Conservation (phyloP, 2,329 filamentous ascomycete genomes). For the Nigrospora osmanthi region DNA sequence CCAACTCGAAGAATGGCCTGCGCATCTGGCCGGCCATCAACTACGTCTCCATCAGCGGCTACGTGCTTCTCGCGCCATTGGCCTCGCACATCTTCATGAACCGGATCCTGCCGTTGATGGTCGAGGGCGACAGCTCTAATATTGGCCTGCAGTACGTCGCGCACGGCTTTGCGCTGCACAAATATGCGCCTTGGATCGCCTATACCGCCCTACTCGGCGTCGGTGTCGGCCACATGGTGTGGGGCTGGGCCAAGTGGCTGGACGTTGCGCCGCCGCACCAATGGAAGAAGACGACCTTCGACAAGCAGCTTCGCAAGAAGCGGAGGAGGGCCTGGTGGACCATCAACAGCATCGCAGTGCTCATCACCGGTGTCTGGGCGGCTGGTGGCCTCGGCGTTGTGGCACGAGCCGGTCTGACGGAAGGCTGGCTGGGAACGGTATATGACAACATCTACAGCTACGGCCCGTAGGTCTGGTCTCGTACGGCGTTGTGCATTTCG, state of each 20-base stretch:
- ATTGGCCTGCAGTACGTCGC: slow-evolving; percentile 77
- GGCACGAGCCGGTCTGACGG: slow-evolving; percentile 58
- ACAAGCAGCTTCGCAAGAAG: slow-evolving; percentile 42
- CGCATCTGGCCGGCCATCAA: slow-evolving; percentile 63
- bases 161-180: slow-evolving; percentile 74
- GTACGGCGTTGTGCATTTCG: too few species aligned
- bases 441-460: slow-evolving; percentile 65
- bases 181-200: slow-evolving; percentile 55
- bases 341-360: slow-evolving; percentile 57
- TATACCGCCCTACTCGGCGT: slow-evolving; percentile 62
- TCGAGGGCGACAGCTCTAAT: slow-evolving; percentile 80
- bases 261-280: slow-evolving; percentile 51
- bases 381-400: slow-evolving; percentile 74
- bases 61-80: slow-evolving; percentile 57
- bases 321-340: slow-evolving; percentile 62
- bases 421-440: slow-evolving; percentile 72
- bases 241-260: slow-evolving; percentile 80
- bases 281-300: slow-evolving; percentile 38
- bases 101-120: slow-evolving; percentile 62
- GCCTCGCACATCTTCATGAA: slow-evolving; percentile 69
- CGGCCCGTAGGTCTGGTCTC: not conserved
- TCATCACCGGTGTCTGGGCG: slow-evolving; percentile 64
- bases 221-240: slow-evolving; percentile 71
- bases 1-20: slow-evolving; percentile 11
- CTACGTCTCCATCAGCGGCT: slow-evolving; percentile 66